These are phyloP conservation scores for Capsella rubella DNA, from an alignment of 441 rosid species.

Conservation along the genomic window DNA sequence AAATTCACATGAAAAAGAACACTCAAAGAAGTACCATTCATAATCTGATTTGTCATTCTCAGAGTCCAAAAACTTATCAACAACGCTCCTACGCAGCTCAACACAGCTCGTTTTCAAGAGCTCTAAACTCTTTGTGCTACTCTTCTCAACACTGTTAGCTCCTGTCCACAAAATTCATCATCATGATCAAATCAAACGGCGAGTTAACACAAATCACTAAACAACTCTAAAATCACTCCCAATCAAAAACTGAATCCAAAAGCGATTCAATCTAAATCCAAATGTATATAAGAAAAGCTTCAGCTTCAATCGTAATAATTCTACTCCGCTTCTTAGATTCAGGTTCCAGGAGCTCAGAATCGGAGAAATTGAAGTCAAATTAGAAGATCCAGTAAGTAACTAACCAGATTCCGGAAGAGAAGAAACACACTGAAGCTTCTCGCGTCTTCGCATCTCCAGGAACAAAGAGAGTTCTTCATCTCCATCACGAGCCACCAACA, in stretches of 20 bases:
- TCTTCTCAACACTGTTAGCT: conserved; percentile 22
- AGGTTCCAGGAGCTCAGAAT: conserved; percentile 21
- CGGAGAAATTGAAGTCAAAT: conserved; percentile 26
- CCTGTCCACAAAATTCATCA: conserved; percentile 46
- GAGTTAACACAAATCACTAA: neutral
- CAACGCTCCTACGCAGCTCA: conserved; percentile 58
- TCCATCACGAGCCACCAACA: conserved; percentile 59
- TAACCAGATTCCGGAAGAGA: conserved; percentile 47
- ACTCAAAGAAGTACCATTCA: conserved; percentile 63
- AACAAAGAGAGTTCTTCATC: conserved; percentile 79
- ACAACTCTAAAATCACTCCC: neutral
- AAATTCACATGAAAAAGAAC: neutral
- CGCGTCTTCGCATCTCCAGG: conserved; percentile 77
- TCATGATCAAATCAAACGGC: neutral
- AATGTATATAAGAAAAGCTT: conserved; percentile 16
- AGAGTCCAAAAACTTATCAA: conserved; percentile 78
- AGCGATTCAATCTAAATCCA: too few relatives aligned
- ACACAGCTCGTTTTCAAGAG: conserved; percentile 46
- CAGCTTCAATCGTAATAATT: neutral
- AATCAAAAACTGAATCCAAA: neutral
- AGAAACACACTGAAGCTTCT: conserved; percentile 57
- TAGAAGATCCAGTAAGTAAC: conserved; percentile 37
- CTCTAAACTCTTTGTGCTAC: conserved; percentile 26
- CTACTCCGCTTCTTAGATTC: neutral
- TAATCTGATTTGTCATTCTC: conserved; percentile 81